phyloP scores from a whole-genome alignment of 768 basidiomycete species.

The Russula compacta region DNA sequence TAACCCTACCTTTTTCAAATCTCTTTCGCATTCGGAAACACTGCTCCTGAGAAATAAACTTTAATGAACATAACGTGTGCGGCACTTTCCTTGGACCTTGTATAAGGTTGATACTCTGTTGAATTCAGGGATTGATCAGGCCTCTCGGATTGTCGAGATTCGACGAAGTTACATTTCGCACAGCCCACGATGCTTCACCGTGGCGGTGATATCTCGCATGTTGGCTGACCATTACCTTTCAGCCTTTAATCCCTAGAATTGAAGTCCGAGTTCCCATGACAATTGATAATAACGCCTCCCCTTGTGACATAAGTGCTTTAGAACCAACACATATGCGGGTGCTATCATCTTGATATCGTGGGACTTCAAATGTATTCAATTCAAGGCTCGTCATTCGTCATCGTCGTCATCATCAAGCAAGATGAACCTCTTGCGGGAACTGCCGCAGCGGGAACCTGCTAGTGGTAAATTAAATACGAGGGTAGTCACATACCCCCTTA shows the following conservation, averaged over 20 bases:
- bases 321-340: background rate
- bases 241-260: background rate
- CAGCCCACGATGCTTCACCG: background rate
- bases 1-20: too few species aligned
- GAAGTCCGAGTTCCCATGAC: background rate
- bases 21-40: too few species aligned
- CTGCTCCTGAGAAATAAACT: too few species aligned
- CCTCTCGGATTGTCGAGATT: background rate
- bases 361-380: background rate
- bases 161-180: background rate
- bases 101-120: too few species aligned
- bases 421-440: conserved; percentile 26
- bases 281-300: background rate
- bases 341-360: too few species aligned
- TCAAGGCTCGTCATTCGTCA: conserved; percentile 19
- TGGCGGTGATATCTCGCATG: background rate
- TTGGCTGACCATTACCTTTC: background rate
- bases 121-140: too few species aligned
- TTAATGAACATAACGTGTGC: too few species aligned
- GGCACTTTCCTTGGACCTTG: too few species aligned
- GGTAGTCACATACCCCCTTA: background rate
- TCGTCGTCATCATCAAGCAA: conserved; percentile 26
- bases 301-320: background rate
- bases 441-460: conserved; percentile 7
- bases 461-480: background rate